Evolutionary conservation across 2,329 filamentous ascomycete species (phyloP), one percentile per base, ranked within the genome.

Genomic region (Drechmeria coniospora): DNA sequence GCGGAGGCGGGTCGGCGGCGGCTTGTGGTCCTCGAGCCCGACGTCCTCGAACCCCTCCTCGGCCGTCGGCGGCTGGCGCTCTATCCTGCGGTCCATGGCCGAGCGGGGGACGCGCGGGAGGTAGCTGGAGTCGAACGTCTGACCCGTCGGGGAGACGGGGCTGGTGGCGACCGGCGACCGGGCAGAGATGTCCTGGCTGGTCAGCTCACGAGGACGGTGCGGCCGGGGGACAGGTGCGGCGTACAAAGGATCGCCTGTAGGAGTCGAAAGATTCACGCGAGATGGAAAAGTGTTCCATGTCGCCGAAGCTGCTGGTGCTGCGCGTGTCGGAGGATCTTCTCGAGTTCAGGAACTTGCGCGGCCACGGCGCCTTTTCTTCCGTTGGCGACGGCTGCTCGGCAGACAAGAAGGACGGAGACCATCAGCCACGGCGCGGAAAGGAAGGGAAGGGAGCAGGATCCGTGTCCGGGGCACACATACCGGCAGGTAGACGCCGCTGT

Each of bases 211-310:
- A n/a, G n/a, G n/a, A n/a, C n/a, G n/a, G n/a, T n/a, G n/a, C 15
- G 9, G 16, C 3, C 5, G 10, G 8, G 12, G 7, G 10, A 4
- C 12, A 10, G 14, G 13, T 6, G 9, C 21, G 10, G 63, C 78
- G 42, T 68, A 93, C 87, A 60, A 95, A 95, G 37, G 86, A 94
- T 44, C 90, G 74, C 37, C 90, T 69, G 56, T 95, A 95, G 3
- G 86, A 93, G 51, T 95, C 90, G 47, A 95, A 95, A 2, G 86
- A 94, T 57, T 95, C 90, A 44, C 87, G 72, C 21, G 86, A 93
- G 50, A 95, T 95, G 37, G 79, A 83, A 50, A 95, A 95, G 10
- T 79, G 84, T 49, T 95, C 87, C 42, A 84, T 86, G 36, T 92
- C 83, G 43, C 75, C 74, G 33, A 81, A 61, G 41, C 78, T 70